phyloP scores from a whole-genome alignment of 179 eudicot genomes.

The Camellia oleifera region DNA sequence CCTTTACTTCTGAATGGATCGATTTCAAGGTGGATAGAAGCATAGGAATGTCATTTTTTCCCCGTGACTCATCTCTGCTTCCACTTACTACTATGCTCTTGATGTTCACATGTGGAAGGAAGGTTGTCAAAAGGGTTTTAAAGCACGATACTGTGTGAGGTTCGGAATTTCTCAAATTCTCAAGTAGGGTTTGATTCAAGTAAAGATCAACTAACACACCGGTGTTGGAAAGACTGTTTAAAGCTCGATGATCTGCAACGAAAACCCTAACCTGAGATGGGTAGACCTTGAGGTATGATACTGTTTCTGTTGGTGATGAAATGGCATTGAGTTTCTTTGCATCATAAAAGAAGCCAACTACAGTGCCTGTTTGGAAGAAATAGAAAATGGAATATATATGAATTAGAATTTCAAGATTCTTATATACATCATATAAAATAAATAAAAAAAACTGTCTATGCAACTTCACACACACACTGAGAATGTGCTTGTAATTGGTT shows the following conservation, averaged over 20 bases:
- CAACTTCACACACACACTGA: not conserved
- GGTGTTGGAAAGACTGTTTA: conserved; percentile 14
- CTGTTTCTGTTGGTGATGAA: conserved; percentile 12
- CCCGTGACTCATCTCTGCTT: not conserved
- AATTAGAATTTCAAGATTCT: not conserved
- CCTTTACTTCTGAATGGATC: conserved; percentile 15
- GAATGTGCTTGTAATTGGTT: not conserved
- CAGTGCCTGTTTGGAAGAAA: conserved; percentile 15
- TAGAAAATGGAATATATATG: not conserved
- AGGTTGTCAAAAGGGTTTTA: conserved; percentile 16
- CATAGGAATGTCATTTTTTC: conserved; percentile 11
- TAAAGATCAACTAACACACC: conserved; percentile 17
- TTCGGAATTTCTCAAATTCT: not conserved
- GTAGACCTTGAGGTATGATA: conserved; percentile 12
- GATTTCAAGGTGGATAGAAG: conserved; percentile 24
- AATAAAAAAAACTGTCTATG: too few species aligned
- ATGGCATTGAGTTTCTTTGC: conserved; percentile 11
- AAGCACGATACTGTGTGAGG: conserved; percentile 14
- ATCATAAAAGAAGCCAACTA: conserved; percentile 21
- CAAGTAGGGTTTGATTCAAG: conserved; percentile 16
- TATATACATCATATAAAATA: too few species aligned
- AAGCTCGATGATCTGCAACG: conserved; percentile 18
- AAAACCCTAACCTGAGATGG: conserved; percentile 20
- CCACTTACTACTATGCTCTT: conserved; percentile 14
- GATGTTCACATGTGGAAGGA: conserved; percentile 14